A percentile compares a stretch with the other conserved stretches of the same genome.
Conservation (phyloP, 192 early-diverging fungal genomes). For the Dissophora globulifera region DNA sequence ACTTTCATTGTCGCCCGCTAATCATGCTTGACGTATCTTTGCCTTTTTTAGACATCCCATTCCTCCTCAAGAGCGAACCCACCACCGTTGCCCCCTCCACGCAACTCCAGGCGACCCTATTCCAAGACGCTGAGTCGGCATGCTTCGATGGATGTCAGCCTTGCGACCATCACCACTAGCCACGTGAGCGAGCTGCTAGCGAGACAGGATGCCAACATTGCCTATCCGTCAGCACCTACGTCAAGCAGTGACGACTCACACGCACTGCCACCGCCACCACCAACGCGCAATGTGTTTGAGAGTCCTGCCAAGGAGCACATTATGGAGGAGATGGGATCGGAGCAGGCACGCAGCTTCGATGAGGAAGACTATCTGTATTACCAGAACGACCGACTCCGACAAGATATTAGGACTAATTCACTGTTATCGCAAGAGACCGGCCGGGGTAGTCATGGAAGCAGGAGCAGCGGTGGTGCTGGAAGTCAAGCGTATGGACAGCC, state of each 20-base stretch:
- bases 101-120: slow-evolving; percentile 44
- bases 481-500: slow-evolving; percentile 6
- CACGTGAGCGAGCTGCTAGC: too few relatives aligned
- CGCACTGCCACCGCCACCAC: not conserved
- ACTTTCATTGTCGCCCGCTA: too few relatives aligned
- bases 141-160: slow-evolving; percentile 12
- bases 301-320: slow-evolving; percentile 35
- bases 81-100: slow-evolving; percentile 36
- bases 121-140: slow-evolving; percentile 35
- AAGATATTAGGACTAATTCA: not conserved
- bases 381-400: slow-evolving; percentile 15
- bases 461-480: too few relatives aligned
- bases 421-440: slow-evolving; percentile 1
- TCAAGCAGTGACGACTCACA: not conserved
- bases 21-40: not conserved
- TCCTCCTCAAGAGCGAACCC: slow-evolving; percentile 4
- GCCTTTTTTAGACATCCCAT: not conserved
- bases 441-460: not conserved
- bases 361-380: slow-evolving; percentile 38
- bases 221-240: too few relatives aligned
- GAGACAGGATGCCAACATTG: too few relatives aligned
- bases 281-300: not conserved
- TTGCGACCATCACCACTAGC: not conserved
- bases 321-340: slow-evolving; percentile 52
- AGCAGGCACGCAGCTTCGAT: slow-evolving; percentile 23